A percentile compares a stretch with the other conserved stretches of the same genome.
Conservation (phyloP, 2,329 filamentous ascomycete genomes). For the Cladosporium colombiae region DNA sequence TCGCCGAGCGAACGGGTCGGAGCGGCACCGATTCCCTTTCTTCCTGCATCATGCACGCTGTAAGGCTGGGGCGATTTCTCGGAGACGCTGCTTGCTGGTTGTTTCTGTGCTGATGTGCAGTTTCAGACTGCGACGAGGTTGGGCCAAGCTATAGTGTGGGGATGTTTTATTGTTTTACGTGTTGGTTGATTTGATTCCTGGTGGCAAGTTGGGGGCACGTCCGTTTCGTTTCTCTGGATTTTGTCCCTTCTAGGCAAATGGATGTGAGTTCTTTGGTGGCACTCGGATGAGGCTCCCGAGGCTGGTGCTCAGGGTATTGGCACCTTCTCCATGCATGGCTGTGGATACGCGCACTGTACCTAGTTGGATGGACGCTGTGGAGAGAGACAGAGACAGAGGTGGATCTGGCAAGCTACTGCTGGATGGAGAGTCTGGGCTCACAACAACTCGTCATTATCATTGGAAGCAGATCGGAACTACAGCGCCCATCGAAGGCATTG, state of each 20-base stretch:
- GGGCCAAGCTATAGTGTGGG: neutral
- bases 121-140: constrained; percentile 13
- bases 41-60: neutral
- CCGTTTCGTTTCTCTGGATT: neutral
- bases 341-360: neutral
- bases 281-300: neutral
- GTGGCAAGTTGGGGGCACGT: neutral
- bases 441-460: neutral
- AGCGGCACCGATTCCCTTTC: neutral
- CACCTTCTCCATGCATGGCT: constrained; percentile 1
- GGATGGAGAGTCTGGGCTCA: neutral
- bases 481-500: neutral
- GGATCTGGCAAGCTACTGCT: neutral
- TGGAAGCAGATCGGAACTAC: neutral
- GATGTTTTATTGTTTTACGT: neutral
- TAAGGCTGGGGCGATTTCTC: constrained; percentile 6
- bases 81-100: neutral
- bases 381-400: neutral
- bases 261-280: neutral
- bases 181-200: neutral
- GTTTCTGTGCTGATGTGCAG: neutral
- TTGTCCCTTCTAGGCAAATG: neutral
- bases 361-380: neutral
- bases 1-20: neutral
- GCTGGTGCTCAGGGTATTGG: neutral